These are phyloP conservation scores for Colletotrichum sojae DNA, from an alignment of 2,329 filamentous ascomycete species.

Conservation along the genomic window DNA sequence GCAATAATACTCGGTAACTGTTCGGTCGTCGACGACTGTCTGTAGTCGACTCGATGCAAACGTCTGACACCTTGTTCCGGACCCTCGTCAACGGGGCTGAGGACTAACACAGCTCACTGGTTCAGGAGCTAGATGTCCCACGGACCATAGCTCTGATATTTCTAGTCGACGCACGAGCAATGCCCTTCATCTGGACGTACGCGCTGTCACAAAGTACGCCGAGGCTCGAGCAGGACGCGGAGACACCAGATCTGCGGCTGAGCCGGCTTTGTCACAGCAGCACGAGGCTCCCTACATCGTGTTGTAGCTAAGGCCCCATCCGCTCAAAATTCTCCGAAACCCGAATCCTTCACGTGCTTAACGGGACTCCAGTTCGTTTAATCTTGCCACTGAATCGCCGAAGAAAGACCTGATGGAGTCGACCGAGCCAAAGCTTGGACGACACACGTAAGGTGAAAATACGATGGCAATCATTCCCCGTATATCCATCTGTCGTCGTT, in stretches of 20 bases:
- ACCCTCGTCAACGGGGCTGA: too few species aligned
- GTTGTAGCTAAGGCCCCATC: not conserved
- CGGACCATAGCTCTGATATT: not conserved
- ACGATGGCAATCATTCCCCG: conserved; percentile 10
- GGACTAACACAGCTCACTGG: too few species aligned
- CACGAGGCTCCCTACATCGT: not conserved
- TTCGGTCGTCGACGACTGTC: too few species aligned
- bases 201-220: not conserved
- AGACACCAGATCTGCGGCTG: conserved; percentile 4
- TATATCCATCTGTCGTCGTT: not conserved
- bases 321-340: not conserved
- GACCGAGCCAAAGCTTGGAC: not conserved
- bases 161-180: not conserved
- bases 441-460: conserved; percentile 7
- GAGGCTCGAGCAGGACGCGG: not conserved
- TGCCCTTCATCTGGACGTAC: not conserved
- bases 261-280: conserved; percentile 2
- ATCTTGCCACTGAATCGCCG: not conserved
- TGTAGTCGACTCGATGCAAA: too few species aligned
- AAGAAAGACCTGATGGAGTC: not conserved
- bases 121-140: too few species aligned
- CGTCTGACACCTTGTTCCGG: too few species aligned
- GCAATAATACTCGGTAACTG: too few species aligned
- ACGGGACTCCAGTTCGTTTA: not conserved
- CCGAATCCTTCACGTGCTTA: not conserved